Evolutionary conservation across 2,329 filamentous ascomycete genomes (phyloP).

Genomic region (Rhynchosporium agropyri): DNA sequence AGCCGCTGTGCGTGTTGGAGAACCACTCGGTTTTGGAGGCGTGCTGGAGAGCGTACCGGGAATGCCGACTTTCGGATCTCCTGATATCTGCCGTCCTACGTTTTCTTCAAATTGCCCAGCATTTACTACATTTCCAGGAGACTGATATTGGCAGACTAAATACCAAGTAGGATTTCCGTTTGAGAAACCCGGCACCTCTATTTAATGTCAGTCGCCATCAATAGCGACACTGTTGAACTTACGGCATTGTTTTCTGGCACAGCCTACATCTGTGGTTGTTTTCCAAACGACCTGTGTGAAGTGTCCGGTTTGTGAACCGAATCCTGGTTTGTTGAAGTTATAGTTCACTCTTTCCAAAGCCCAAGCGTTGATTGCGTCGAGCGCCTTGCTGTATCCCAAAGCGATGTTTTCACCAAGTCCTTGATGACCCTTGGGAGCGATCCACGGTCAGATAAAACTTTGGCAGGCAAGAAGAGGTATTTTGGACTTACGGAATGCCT

Average conservation of each 20-base stretch:
- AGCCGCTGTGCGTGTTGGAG: neutral
- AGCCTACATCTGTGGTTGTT: slow-evolving; percentile 12
- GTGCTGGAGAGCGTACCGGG: neutral
- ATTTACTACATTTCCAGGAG: neutral
- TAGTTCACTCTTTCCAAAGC: slow-evolving; percentile 16
- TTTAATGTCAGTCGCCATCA: neutral
- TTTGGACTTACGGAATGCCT: neutral
- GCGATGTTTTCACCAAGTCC: slow-evolving; percentile 16
- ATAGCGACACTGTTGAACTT: neutral
- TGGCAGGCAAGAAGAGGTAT: too few relatives aligned
- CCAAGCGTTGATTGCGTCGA: slow-evolving; percentile 1
- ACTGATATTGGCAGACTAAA: slow-evolving; percentile 6
- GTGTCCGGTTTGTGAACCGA: slow-evolving; percentile 10
- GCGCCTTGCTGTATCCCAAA: slow-evolving; percentile 2
- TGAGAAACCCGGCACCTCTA: neutral
- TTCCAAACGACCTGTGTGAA: slow-evolving; percentile 22
- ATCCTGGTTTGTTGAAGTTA: slow-evolving; percentile 12
- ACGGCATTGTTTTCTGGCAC: slow-evolving; percentile 16
- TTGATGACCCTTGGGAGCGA: neutral
- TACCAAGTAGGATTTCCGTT: neutral
- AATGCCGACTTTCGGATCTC: slow-evolving; percentile 11
- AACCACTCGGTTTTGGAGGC: neutral
- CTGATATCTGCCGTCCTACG: slow-evolving; percentile 8
- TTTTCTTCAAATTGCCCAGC: slow-evolving; percentile 1
- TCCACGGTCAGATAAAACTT: neutral